phyloP scores from a whole-genome alignment of 1,139 yeast species.

The Taphrina pruni region DNA sequence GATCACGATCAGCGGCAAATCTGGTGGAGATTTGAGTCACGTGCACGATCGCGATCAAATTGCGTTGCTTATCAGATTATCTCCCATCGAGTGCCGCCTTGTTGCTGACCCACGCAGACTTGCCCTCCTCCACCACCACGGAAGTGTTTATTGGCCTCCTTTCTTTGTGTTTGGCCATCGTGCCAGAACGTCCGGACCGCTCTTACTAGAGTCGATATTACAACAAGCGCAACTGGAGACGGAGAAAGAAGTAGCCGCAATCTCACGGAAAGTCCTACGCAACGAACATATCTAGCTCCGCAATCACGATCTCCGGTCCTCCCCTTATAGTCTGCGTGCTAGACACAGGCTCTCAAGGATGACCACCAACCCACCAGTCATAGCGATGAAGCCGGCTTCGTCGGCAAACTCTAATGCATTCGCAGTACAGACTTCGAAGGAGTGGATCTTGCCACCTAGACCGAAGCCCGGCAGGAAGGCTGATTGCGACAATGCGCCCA shows the following conservation, averaged over 20 bases:
- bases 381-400: constrained; percentile 38
- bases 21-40: constrained; percentile 9
- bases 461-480: constrained; percentile 42
- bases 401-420: constrained; percentile 27
- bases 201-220: too few species aligned
- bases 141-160: not conserved
- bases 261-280: too few species aligned
- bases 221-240: too few species aligned
- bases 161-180: not conserved
- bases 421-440: constrained; percentile 38
- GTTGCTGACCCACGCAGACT: too few species aligned
- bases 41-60: not conserved
- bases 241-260: too few species aligned
- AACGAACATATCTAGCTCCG: too few species aligned
- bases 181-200: too few species aligned
- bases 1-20: not conserved
- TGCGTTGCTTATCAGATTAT: constrained; percentile 13
- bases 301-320: too few species aligned
- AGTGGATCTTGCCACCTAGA: constrained; percentile 42
- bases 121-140: too few species aligned
- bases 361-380: constrained; percentile 25
- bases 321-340: too few species aligned
- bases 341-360: not conserved
- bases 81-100: not conserved
- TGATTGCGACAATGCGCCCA: constrained; percentile 55